Percentiles rank a stretch among this genome's conserved stretches.
Conservation (phyloP, 2,329 filamentous ascomycete genomes). For the Trichothecium roseum region DNA sequence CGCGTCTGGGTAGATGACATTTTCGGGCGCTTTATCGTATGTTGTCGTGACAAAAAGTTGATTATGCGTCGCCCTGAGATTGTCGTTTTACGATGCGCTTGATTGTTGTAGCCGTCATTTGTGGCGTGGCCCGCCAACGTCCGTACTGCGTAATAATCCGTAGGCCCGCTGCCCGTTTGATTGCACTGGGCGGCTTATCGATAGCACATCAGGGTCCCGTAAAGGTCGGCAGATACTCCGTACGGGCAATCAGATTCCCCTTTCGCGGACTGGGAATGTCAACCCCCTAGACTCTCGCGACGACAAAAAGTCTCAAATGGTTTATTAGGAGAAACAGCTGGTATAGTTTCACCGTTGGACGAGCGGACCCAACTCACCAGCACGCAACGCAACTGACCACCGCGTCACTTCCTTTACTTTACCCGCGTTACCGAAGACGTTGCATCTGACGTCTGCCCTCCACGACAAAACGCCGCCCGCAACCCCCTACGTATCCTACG, state of each 20-base stretch:
- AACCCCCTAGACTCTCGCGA: not conserved
- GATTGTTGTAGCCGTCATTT: not conserved
- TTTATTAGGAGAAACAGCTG: too few relatives aligned
- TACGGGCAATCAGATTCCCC: not conserved
- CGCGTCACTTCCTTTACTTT: not conserved
- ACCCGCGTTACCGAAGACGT: not conserved
- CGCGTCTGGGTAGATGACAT: slow-evolving; percentile 21
- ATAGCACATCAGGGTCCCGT: slow-evolving; percentile 1
- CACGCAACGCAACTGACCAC: not conserved
- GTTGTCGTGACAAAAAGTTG: not conserved
- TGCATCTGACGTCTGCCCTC: slow-evolving; percentile 3
- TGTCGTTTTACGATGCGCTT: not conserved
- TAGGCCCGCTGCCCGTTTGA: slow-evolving; percentile 2
- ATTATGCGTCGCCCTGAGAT: not conserved
- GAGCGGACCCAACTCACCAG: too few relatives aligned
- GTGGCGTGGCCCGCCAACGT: slow-evolving; percentile 1
- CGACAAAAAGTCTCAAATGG: too few relatives aligned
- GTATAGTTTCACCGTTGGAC: too few relatives aligned
- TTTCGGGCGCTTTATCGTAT: too few relatives aligned
- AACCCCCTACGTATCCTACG: not conserved
- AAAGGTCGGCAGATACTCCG: not conserved
- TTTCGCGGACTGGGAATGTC: not conserved
- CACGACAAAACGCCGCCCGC: not conserved
- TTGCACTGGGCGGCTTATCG: slow-evolving; percentile 5
- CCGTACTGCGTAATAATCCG: not conserved